Evolutionary conservation across 73 alveolate genomes (phyloP).

Genomic region (Paramecium tetraurelia): DNA sequence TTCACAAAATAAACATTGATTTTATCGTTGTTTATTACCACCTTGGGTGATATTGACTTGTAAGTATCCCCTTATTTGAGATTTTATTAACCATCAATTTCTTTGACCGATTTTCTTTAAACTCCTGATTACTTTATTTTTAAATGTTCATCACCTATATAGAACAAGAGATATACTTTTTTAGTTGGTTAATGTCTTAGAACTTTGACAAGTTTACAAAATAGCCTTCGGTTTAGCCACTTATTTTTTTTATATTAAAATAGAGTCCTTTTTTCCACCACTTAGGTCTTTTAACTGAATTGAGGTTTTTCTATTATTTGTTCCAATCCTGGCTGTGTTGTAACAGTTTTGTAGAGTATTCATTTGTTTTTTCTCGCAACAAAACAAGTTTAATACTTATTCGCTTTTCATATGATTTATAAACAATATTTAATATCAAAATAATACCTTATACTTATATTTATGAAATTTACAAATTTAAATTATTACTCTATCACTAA

Average conservation of each 20-base stretch:
- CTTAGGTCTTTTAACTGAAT: not conserved
- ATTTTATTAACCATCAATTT: not conserved
- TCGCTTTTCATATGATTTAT: not conserved
- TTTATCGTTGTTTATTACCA: not conserved
- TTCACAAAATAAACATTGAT: conserved; percentile 13
- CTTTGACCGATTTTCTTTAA: not conserved
- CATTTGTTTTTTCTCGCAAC: not conserved
- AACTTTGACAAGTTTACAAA: not conserved
- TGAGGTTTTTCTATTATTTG: not conserved
- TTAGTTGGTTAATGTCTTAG: not conserved
- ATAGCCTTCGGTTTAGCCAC: not conserved
- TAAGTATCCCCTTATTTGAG: not conserved
- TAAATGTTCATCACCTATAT: not conserved
- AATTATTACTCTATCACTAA: no score
- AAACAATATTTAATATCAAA: no score
- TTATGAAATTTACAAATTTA: no score
- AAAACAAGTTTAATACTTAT: not conserved
- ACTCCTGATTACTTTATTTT: not conserved
- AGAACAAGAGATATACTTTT: not conserved
- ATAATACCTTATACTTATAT: no score
- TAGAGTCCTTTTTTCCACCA: not conserved
- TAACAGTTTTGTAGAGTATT: not conserved
- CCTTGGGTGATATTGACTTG: not conserved
- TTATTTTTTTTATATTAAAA: not conserved
- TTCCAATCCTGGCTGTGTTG: not conserved